A percentile compares a stretch with the other conserved stretches of the same genome.
Conservation (phyloP, 2,329 filamentous ascomycete species). For the Nothophoma quercina region DNA sequence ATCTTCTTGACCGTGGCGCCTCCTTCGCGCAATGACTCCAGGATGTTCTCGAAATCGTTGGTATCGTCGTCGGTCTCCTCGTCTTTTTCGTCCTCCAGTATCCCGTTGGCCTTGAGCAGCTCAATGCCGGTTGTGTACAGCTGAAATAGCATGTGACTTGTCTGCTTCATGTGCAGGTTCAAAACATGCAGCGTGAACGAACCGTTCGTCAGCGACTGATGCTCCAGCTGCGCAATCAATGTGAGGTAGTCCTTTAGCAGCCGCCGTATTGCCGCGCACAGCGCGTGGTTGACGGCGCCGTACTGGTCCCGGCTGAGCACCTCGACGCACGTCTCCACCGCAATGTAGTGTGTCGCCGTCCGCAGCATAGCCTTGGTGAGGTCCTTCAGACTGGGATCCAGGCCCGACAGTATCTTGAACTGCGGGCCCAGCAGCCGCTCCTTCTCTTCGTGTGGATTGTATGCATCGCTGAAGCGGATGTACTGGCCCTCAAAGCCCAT, state of each 20-base stretch:
- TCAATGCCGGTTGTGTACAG: slow-evolving; percentile 81
- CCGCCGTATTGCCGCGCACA: slow-evolving; percentile 94
- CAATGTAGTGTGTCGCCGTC: slow-evolving; percentile 92
- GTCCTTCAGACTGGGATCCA: slow-evolving; percentile 91
- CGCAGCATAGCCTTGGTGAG: slow-evolving; percentile 87
- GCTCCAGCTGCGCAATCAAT: slow-evolving; percentile 90
- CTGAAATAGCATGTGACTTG: slow-evolving; percentile 89
- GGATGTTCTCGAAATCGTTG: slow-evolving; percentile 89
- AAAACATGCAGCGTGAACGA: slow-evolving; percentile 92
- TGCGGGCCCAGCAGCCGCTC: slow-evolving; percentile 83
- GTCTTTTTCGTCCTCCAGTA: slow-evolving; percentile 78
- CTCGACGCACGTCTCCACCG: slow-evolving; percentile 91
- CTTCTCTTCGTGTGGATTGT: slow-evolving; percentile 84
- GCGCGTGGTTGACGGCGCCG: slow-evolving; percentile 91
- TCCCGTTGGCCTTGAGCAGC: slow-evolving; percentile 83
- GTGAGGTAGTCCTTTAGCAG: slow-evolving; percentile 92
- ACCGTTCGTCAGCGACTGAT: slow-evolving; percentile 87
- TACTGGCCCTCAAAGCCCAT: slow-evolving; percentile 99
- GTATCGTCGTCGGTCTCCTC: slow-evolving; percentile 73
- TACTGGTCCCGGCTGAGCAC: slow-evolving; percentile 93
- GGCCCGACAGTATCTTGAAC: slow-evolving; percentile 79
- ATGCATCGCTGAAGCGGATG: slow-evolving; percentile 82
- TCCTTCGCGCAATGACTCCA: slow-evolving; percentile 87
- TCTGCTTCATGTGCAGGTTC: slow-evolving; percentile 89
- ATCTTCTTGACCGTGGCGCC: slow-evolving; percentile 88